Evolutionary conservation across 1,139 yeast genomes (phyloP).

Genomic region (Candida pseudocylindracea): DNA sequence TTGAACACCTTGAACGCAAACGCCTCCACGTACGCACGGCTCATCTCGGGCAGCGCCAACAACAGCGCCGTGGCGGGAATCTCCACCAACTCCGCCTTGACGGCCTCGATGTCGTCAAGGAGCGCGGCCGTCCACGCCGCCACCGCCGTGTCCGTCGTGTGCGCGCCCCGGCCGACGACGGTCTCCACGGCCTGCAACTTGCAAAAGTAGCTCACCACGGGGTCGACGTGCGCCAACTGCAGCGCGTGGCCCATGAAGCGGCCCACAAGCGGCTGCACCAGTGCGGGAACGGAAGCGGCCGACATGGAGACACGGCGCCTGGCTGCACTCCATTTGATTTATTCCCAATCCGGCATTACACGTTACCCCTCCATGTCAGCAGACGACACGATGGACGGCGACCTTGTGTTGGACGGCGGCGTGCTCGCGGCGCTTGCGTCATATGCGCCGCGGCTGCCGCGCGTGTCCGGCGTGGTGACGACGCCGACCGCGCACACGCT

Average conservation of each 20-base stretch:
- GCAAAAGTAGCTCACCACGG: conserved; percentile 35
- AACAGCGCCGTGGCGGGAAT: conserved; percentile 17
- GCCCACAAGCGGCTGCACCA: conserved; percentile 6
- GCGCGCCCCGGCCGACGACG: conserved; percentile 35
- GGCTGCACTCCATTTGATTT: too few relatives aligned
- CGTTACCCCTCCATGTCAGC: too few relatives aligned
- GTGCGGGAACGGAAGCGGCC: too few relatives aligned
- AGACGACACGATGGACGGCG: too few relatives aligned
- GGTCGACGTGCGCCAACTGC: conserved; percentile 26
- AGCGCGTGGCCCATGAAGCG: conserved; percentile 25
- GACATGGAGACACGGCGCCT: too few relatives aligned
- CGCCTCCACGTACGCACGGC: conserved; percentile 32
- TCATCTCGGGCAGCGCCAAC: conserved; percentile 30
- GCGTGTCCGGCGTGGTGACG: too few relatives aligned
- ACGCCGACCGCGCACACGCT: too few relatives aligned
- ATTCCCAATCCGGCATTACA: too few relatives aligned
- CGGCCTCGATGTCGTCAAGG: conserved; percentile 39
- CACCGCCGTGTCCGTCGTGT: conserved; percentile 23
- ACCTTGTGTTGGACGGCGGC: too few relatives aligned
- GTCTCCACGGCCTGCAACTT: conserved; percentile 43
- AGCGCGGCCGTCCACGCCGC: conserved; percentile 34
- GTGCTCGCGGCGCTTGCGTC: too few relatives aligned
- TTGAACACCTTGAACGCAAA: conserved; percentile 45
- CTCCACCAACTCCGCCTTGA: conserved; percentile 10
- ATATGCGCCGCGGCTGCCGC: too few relatives aligned